Base-by-base conservation (phyloP, 768 basidiomycete genomes). In the Serendipita sp. region DNA sequence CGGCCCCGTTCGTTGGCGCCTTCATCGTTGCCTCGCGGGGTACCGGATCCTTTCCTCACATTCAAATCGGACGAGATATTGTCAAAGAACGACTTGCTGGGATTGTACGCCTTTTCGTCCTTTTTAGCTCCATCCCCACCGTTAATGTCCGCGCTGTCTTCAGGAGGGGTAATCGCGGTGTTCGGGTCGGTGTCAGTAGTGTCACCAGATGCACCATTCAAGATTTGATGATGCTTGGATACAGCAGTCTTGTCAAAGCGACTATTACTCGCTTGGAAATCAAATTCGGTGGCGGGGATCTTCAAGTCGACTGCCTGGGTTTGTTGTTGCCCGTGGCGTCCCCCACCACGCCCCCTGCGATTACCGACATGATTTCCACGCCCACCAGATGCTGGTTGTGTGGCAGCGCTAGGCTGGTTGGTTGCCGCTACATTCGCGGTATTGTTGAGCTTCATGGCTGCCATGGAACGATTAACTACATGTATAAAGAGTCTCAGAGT, bases 11-110 rank as follows among this genome's bases (percentile, higher is more conserved):
- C 73, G 41, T 74, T 74, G 0, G 78, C 77, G 9, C 78, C 74
- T 0, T 78, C 75, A 2, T 77, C 74, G 13, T 45, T 33, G 13
- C 78, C 72, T 17, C 64, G 63, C 22, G 64, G 62, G 31, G 63
- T 42, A 60, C 11, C 11, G 22, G 53, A 11, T n/a, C 17, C 11
- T 24, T 28, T 41, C 45, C 30, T 44, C 5, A 41, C 70, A 61
- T 72, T 76, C 33, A 64, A 60, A 34, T 67, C 64, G 11, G 81
- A 77, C 42, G 80, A 76, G 63, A 78, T 70, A 13, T 84, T 81
- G 71, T 92, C 89, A 66, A 92, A 92, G 78, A 91, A 91, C 2
- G 87, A 90, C 67, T 78, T 82, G 67, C 80, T 73, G 3, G 85
- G 88, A 71, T 91, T 85, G 69, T 90, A 90, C 53, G 73, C 71